Percentiles rank a stretch among this genome's conserved stretches.
Conservation (phyloP, 2,329 filamentous ascomycete genomes). For the Fusarium udum region DNA sequence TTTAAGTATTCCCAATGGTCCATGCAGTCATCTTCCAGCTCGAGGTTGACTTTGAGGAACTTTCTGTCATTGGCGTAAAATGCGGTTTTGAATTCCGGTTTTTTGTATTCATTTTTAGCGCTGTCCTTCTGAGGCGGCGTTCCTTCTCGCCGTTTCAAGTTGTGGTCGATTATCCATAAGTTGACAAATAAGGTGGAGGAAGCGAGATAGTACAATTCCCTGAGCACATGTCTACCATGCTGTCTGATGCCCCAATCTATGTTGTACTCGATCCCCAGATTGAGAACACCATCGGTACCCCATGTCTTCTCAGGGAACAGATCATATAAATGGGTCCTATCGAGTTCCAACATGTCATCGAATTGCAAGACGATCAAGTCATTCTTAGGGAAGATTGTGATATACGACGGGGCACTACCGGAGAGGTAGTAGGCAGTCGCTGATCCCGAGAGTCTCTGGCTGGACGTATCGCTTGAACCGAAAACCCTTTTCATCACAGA, state of each 20-base stretch:
- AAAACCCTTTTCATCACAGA: neutral
- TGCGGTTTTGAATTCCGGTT: neutral
- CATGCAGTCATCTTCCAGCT: rapidly evolving
- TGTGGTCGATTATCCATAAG: neutral
- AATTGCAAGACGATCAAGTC: neutral
- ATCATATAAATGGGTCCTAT: rapidly evolving
- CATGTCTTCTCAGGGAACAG: neutral
- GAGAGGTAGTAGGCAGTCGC: neutral
- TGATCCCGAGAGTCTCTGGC: neutral
- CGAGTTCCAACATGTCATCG: neutral
- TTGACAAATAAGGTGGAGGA: neutral
- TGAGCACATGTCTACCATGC: rapidly evolving
- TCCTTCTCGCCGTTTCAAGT: neutral
- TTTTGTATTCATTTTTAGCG: rapidly evolving
- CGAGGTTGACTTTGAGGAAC: neutral
- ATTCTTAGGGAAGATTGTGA: neutral
- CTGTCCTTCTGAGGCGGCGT: neutral
- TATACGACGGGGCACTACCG: neutral
- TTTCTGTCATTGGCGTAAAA: neutral
- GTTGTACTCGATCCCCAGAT: neutral
- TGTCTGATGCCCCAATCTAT: neutral
- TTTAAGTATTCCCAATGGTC: neutral
- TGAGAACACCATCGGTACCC: neutral
- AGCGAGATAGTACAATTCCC: neutral
- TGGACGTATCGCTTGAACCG: too few species aligned